Base-by-base conservation (phyloP, 352 stramenopile genomes). In the Pythium myriotylum region DNA sequence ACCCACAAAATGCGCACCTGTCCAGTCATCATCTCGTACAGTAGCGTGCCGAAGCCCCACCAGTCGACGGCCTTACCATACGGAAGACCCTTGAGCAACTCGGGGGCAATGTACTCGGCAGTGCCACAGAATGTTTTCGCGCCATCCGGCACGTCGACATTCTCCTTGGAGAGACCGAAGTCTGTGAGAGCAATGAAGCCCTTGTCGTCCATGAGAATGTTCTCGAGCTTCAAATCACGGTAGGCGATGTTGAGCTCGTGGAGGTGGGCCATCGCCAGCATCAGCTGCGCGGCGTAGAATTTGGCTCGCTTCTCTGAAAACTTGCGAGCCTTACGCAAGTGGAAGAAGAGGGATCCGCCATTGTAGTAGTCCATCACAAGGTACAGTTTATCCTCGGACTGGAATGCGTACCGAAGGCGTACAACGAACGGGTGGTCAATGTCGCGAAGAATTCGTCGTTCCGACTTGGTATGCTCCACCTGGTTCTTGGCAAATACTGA, bases 11-110 rank as follows among this genome's bases (percentile, higher is more conserved):
- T 35, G 29, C 59, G 23, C 43, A 77, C 70, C 65, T 84, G 71
- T 20, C 94, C 92, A 9, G 89, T 92, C 74, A 98, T 96, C 89
- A 98, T 98, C 79, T 98, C 94, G 75, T 97, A 98, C 48, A 97
- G 74, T 39, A 98, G 76, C 19, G 84, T 97, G 20, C 93, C 93
- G 63, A 98, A 97, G 32, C 86, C 86, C 93, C 93, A 98, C 91
- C 91, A 98, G 67, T 98, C 93, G 14, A 98, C 92, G 14, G 85
- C 82, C 64, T 91, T 89, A 43, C 88, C 87, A 67, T 98, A 97
- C 23, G 82, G 80, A 54, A 95, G 70, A 16, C 90, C 89, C 74
- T 92, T 92, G 17, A 97, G 72, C 50, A 97, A 59, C 70, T 97
- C 91, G 0, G 91, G 91, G 6, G 91, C 90, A 72, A 97, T 95